phyloP scores from a whole-genome alignment of 1,284 basidiomycete species.

The Ceratobasidium papillatum region DNA sequence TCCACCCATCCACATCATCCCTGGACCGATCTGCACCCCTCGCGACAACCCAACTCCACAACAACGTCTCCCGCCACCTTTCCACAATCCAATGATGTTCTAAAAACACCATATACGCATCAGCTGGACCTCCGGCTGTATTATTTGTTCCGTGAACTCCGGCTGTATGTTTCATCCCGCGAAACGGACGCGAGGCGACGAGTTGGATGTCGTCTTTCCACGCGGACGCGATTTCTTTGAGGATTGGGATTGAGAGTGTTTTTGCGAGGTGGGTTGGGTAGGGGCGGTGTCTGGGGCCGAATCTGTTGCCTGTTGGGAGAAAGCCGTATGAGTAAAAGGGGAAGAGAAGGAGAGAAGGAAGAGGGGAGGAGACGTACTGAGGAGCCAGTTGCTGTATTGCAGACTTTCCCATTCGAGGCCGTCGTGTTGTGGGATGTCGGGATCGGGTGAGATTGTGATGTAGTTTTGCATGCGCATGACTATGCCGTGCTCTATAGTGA shows the following conservation, averaged over 20 bases:
- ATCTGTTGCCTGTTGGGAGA: slow-evolving; percentile 38
- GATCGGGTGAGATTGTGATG: slow-evolving; percentile 26
- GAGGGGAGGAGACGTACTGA: slow-evolving; percentile 29
- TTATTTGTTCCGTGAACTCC: slow-evolving; percentile 17
- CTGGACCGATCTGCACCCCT: not conserved
- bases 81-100: slow-evolving; percentile 41
- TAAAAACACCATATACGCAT: slow-evolving; percentile 32
- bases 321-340: not conserved
- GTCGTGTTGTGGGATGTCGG: slow-evolving; percentile 12
- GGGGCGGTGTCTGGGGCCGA: slow-evolving; percentile 42
- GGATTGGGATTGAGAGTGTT: slow-evolving; percentile 38
- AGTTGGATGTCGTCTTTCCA: slow-evolving; percentile 33
- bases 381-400: slow-evolving; percentile 43
- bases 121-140: not conserved
- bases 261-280: slow-evolving; percentile 44
- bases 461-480: slow-evolving; percentile 40
- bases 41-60: slow-evolving; percentile 35
- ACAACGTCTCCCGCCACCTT: slow-evolving; percentile 35
- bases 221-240: slow-evolving; percentile 39
- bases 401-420: slow-evolving; percentile 43
- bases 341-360: not conserved
- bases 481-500: slow-evolving; percentile 14
- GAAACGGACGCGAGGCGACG: slow-evolving; percentile 30
- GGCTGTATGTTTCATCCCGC: not conserved
- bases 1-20: not conserved